Conservation (phyloP, 768 basidiomycete species). For the Grammothele lineata region DNA sequence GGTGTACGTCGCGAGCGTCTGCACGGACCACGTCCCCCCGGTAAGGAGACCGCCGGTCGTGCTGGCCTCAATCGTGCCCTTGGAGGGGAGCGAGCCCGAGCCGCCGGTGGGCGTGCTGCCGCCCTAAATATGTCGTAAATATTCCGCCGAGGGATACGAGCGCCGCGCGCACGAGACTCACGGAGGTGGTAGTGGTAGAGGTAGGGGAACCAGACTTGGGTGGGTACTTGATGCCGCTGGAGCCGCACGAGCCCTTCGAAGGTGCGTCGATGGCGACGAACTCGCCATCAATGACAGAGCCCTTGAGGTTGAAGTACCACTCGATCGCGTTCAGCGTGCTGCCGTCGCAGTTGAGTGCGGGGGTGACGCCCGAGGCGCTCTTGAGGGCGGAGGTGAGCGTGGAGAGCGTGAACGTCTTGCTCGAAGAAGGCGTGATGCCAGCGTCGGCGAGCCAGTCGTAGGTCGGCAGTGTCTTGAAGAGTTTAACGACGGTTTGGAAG, state of each 20-base stretch:
- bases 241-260: constrained; percentile 44
- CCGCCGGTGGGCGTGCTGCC: constrained; percentile 16
- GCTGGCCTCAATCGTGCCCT: constrained; percentile 42
- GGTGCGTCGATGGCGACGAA: constrained; percentile 62
- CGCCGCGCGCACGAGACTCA: neutral
- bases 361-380: constrained; percentile 50
- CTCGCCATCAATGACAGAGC: constrained; percentile 62
- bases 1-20: constrained; percentile 54
- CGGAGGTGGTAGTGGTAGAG: constrained; percentile 6
- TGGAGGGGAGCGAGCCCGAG: constrained; percentile 35
- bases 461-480: constrained; percentile 70
- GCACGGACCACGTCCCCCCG: constrained; percentile 55
- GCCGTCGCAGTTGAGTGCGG: constrained; percentile 41
- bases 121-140: too few species aligned
- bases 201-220: constrained; percentile 42
- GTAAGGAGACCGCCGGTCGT: constrained; percentile 50
- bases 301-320: constrained; percentile 63
- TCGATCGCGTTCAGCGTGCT: constrained; percentile 40
- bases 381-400: constrained; percentile 51
- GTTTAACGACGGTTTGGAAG: constrained; percentile 53
- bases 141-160: too few species aligned
- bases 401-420: constrained; percentile 53
- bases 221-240: constrained; percentile 56
- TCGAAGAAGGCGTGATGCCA: constrained; percentile 70
- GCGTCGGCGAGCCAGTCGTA: constrained; percentile 64